Base-by-base conservation (phyloP, 2,329 filamentous ascomycete genomes). In the Elsinoe batatas region DNA sequence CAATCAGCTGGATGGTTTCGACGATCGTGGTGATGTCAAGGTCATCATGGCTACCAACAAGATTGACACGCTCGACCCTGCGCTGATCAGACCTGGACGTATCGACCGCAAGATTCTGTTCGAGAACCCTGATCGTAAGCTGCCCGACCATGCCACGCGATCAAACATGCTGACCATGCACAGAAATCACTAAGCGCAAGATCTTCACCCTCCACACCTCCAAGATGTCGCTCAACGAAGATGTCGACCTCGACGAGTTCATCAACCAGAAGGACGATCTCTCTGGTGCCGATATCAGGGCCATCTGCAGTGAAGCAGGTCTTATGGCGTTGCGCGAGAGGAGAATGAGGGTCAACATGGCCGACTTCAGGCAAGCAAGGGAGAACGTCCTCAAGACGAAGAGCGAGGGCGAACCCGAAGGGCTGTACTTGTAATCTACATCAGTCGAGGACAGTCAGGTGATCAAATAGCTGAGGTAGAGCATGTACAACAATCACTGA, bases 21-120 rank as follows among this genome's bases (percentile, higher is more conserved):
- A 98, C 68, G 94, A 98, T 72, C 88, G 93, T 59, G 94, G 93
- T 64, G 93, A 98, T 69, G 91, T 98, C 73, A 98, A 98, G 78
- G 93, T 98, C 59, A 91, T 98, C 71, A 97, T 98, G 91, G 94
- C 93, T 11, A 98, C 93, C 63, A 98, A 98, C 83, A 98, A 98
- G 82, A 98, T 98, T 63, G 94, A 98, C 64, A 95, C 89, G 3
- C 79, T 98, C 26, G 94, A 98, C 68, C 93, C 93, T 56, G 93
- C 93, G 15, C 79, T 98, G 63, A 98, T 98, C 68, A 86, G 93
- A 63, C 93, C 93, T 43, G 93, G 93, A 61, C 91, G 93, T 79
- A 98, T 98, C 71, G 93, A 98, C 72, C 85, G 93, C 65, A 98
- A 98, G 81, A 98, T 98, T 69, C 75, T 86, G 61, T 86, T 86